phyloP scores from a whole-genome alignment of 1,139 yeast species.

The Maudiozyma humilis region DNA sequence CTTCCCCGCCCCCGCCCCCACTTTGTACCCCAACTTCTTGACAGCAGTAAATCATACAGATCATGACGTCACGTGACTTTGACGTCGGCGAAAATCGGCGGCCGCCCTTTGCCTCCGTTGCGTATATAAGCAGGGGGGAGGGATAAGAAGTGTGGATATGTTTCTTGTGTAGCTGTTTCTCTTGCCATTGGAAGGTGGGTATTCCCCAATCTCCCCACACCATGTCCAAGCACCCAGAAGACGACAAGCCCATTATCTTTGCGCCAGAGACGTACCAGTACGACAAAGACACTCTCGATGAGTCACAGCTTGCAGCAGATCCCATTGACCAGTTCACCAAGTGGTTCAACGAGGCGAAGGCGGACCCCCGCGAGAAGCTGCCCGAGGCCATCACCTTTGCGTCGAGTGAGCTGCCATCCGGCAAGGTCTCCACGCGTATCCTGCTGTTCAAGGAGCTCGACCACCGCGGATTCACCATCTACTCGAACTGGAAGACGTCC shows the following conservation, averaged over 20 bases:
- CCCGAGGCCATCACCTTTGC: conserved; percentile 80
- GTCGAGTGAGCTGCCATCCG: conserved; percentile 80
- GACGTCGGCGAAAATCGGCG: not conserved
- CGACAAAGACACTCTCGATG: conserved; percentile 55
- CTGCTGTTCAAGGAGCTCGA: conserved; percentile 87
- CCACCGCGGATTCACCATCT: conserved; percentile 73
- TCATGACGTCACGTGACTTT: not conserved
- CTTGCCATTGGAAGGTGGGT: no score
- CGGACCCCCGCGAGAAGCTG: conserved; percentile 43
- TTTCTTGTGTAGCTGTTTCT: no score
- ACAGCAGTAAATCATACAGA: no score
- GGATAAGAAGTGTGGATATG: no score
- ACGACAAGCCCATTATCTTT: conserved; percentile 33
- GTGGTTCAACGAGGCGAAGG: conserved; percentile 82
- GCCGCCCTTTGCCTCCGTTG: no score
- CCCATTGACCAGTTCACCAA: conserved; percentile 72
- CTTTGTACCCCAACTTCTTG: no score
- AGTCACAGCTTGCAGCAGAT: conserved; percentile 42
- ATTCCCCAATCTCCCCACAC: no score
- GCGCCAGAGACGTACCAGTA: conserved; percentile 92
- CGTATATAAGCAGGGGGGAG: no score
- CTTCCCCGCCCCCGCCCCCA: no score
- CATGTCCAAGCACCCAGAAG: conserved; percentile 12
- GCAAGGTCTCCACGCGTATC: conserved; percentile 75
- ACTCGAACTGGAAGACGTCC: conserved; percentile 84